phyloP scores from a whole-genome alignment of 768 basidiomycete genomes.

The Agrocybe praecox region DNA sequence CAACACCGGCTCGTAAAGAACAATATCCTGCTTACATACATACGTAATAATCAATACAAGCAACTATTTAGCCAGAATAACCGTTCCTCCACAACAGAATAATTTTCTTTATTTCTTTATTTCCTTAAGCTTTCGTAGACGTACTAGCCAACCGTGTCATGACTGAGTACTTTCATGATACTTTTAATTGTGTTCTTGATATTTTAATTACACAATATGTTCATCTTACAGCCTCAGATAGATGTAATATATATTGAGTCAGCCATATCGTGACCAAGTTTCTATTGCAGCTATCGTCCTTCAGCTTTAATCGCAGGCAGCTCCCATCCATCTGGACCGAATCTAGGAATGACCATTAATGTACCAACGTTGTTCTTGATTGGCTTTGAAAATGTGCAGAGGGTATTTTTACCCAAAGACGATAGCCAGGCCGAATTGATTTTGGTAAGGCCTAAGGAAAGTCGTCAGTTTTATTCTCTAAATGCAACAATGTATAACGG shows the following conservation, averaged over 20 bases:
- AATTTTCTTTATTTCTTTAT: too few species aligned
- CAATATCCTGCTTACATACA: conserved; percentile 9
- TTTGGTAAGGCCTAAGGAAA: conserved; percentile 71
- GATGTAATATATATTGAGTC: too few species aligned
- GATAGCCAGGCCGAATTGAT: conserved; percentile 91
- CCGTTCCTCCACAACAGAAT: too few species aligned
- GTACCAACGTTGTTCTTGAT: conserved; percentile 66
- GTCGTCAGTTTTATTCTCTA: background rate
- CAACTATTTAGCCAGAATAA: too few species aligned
- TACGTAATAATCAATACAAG: conserved; percentile 5
- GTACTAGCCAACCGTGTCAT: too few species aligned
- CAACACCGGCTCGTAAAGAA: background rate
- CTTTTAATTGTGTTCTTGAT: too few species aligned
- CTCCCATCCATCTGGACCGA: conserved; percentile 87
- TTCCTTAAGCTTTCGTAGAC: too few species aligned
- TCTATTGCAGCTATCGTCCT: background rate
- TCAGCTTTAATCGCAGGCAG: conserved; percentile 67
- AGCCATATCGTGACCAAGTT: too few species aligned
- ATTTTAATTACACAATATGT: too few species aligned
- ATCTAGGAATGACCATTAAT: conserved; percentile 79
- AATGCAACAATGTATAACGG: conserved; percentile 11
- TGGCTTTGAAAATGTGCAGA: conserved; percentile 92
- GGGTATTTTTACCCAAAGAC: conserved; percentile 69
- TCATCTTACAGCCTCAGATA: too few species aligned
- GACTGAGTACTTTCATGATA: too few species aligned